Percentiles rank a stretch among this genome's conserved stretches.
phyloP scores from a whole-genome alignment of 2,329 filamentous ascomycete species.

The Penicillium sp. region DNA sequence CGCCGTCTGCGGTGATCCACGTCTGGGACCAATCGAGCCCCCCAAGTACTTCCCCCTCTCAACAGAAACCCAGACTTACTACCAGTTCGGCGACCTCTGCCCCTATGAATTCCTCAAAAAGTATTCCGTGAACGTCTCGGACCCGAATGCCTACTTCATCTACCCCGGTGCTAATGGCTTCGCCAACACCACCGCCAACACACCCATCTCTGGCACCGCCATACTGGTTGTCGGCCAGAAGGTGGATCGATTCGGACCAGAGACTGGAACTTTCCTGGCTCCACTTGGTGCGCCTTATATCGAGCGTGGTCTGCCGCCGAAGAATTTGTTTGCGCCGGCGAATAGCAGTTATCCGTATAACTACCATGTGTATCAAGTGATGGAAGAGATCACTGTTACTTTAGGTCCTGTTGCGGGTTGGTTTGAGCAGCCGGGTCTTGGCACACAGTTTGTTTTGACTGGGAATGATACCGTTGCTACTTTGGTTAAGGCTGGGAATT shows the following conservation, averaged over 20 bases:
- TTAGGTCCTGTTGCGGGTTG: not conserved
- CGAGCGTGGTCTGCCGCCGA: not conserved
- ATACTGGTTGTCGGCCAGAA: not conserved
- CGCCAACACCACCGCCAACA: not conserved
- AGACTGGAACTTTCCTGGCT: not conserved
- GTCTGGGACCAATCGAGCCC: slow-evolving; percentile 18
- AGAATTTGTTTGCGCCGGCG: not conserved
- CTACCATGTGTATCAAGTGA: not conserved
- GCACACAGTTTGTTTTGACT: not conserved
- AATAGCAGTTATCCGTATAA: not conserved
- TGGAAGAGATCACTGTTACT: not conserved
- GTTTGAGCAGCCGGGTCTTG: not conserved
- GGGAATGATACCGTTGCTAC: not conserved
- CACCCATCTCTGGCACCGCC: not conserved
- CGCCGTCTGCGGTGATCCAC: slow-evolving; percentile 20
- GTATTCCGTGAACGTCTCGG: slow-evolving; percentile 8
- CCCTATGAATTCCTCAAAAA: slow-evolving; percentile 19
- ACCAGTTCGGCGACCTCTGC: slow-evolving; percentile 21
- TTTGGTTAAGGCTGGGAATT: not conserved
- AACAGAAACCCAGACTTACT: slow-evolving; percentile 19
- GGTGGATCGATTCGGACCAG: not conserved
- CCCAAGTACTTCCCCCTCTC: slow-evolving; percentile 18
- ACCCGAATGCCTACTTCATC: not conserved
- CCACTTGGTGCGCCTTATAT: not conserved
- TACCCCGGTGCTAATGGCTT: not conserved